Conservation (phyloP, 75 land plant genomes). For the Sequoia sempervirens region DNA sequence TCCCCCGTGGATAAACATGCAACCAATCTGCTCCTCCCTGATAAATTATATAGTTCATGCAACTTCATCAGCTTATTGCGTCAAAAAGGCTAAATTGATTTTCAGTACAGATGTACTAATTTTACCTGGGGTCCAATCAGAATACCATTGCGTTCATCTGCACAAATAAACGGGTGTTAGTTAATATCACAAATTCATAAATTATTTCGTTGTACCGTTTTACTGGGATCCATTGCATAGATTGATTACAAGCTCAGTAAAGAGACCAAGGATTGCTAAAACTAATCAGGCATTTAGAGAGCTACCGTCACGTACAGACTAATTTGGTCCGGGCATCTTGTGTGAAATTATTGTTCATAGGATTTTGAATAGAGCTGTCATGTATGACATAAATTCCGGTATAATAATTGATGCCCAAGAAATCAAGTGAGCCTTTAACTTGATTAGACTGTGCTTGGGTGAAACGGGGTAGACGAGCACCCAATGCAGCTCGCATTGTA, state of each 20-base stretch:
- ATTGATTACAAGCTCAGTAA: too few relatives aligned
- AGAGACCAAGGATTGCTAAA: too few relatives aligned
- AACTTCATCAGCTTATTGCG: background rate
- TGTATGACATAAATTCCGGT: slow-evolving; percentile 6
- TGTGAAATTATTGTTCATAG: background rate
- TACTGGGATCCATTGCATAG: too few relatives aligned
- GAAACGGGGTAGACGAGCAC: slow-evolving; percentile 14
- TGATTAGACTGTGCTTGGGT: slow-evolving; percentile 11
- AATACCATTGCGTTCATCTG: background rate
- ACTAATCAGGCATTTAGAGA: too few relatives aligned
- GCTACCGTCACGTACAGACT: background rate
- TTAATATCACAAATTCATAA: too few relatives aligned
- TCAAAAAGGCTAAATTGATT: background rate
- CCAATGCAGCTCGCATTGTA: slow-evolving; percentile 4
- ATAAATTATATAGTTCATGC: background rate
- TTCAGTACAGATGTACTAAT: background rate
- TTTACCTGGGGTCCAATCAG: background rate
- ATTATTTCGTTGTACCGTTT: too few relatives aligned
- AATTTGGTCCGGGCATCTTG: background rate
- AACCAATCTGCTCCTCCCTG: slow-evolving; percentile 11
- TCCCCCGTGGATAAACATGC: too few relatives aligned
- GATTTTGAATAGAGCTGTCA: background rate
- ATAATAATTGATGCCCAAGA: slow-evolving; percentile 14
- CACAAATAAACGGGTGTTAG: background rate
- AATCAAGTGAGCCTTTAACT: slow-evolving; percentile 11